Evolutionary conservation across 768 basidiomycete species (phyloP).

Genomic region (Hortiboletus flavorubellus): DNA sequence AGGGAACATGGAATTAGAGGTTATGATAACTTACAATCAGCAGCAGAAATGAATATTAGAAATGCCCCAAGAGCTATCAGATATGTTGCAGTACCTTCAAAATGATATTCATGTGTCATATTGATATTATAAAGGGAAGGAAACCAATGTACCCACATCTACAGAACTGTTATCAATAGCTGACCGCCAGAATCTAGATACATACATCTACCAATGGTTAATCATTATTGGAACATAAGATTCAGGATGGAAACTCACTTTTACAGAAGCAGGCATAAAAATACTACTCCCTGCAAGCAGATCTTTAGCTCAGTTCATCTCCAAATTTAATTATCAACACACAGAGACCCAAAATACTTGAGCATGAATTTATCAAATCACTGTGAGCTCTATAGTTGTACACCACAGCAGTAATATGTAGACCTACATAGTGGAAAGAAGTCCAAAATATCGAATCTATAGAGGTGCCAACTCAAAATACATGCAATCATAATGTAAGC

Average conservation of each 20-base stretch:
- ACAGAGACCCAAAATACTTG: neutral
- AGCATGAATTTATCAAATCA: too few relatives aligned
- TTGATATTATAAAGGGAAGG: neutral
- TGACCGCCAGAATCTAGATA: too few relatives aligned
- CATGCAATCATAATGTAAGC: neutral
- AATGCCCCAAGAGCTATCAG: neutral
- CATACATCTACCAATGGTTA: too few relatives aligned
- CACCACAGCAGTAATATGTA: neutral
- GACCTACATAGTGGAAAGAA: conserved; percentile 2
- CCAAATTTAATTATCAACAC: neutral
- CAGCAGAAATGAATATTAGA: neutral
- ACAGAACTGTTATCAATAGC: neutral
- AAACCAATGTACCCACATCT: conserved; percentile 1
- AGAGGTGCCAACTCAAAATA: neutral
- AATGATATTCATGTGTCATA: neutral
- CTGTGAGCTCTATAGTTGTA: neutral
- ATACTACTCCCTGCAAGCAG: neutral
- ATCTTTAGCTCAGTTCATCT: neutral
- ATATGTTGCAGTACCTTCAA: neutral
- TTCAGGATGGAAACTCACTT: neutral
- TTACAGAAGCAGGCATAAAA: neutral
- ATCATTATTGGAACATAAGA: neutral
- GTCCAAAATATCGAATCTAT: conserved; percentile 4
- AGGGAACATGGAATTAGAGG: neutral
- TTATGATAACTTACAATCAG: neutral